Evolutionary conservation across 129 eudicot species (phyloP).

Genomic region (Arctium lappa): DNA sequence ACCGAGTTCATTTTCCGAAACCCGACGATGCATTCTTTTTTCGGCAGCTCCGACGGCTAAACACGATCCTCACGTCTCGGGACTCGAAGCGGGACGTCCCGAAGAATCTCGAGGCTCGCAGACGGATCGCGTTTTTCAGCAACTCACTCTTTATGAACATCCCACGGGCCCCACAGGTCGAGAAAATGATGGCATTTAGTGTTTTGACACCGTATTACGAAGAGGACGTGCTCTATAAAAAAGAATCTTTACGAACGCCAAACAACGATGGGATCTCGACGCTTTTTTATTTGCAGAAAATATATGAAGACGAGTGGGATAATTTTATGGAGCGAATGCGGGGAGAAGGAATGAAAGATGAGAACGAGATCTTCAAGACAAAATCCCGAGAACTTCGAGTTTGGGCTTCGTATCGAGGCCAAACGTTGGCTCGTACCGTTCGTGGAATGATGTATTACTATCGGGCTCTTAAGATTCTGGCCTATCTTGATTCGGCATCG

Average conservation of each 20-base stretch:
- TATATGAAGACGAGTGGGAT: slow-evolving; percentile 85
- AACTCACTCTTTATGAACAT: slow-evolving; percentile 91
- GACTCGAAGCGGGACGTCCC: slow-evolving; percentile 85
- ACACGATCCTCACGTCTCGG: slow-evolving; percentile 63
- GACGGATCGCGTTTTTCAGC: slow-evolving; percentile 81
- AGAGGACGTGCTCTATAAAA: slow-evolving; percentile 75
- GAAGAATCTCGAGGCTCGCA: slow-evolving; percentile 64
- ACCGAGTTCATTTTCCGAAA: slow-evolving; percentile 60
- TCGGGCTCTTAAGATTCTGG: slow-evolving; percentile 81
- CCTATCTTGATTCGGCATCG: slow-evolving; percentile 80
- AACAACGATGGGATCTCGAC: slow-evolving; percentile 91
- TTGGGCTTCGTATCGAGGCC: slow-evolving; percentile 96
- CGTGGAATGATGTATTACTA: slow-evolving; percentile 97
- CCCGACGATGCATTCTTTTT: slow-evolving; percentile 54
- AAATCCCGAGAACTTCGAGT: slow-evolving; percentile 68
- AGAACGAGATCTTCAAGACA: slow-evolving; percentile 52
- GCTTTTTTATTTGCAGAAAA: slow-evolving; percentile 78
- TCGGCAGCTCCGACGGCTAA: slow-evolving; percentile 68
- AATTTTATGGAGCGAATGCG: slow-evolving; percentile 82
- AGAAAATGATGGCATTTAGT: slow-evolving; percentile 90
- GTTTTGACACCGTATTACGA: slow-evolving; percentile 91
- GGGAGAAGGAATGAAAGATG: slow-evolving; percentile 75
- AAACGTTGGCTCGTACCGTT: slow-evolving; percentile 85
- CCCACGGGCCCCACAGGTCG: slow-evolving; percentile 95
- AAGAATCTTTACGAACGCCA: slow-evolving; percentile 57